Evolutionary conservation across 192 early-diverging fungal genomes (phyloP).

Genomic region (Coemansia sp.): DNA sequence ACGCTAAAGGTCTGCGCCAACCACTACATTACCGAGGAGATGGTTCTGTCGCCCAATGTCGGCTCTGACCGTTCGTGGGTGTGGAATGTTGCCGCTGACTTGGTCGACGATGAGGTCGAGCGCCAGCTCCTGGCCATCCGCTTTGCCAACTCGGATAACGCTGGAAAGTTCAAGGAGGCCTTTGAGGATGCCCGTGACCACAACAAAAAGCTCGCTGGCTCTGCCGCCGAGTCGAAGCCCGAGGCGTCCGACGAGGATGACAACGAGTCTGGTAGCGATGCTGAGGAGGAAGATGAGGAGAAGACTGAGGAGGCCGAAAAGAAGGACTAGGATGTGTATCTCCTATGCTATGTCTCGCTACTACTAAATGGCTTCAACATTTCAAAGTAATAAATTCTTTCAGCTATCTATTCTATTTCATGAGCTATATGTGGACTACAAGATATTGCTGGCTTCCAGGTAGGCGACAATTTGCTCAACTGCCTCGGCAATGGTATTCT

Average conservation of each 20-base stretch:
- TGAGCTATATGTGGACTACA: slow-evolving; percentile 7
- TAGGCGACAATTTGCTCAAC: slow-evolving; percentile 44
- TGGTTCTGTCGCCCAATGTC: slow-evolving; percentile 91
- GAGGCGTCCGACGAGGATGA: slow-evolving; percentile 40
- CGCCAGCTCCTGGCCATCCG: slow-evolving; percentile 92
- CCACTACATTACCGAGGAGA: slow-evolving; percentile 87
- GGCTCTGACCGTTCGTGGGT: slow-evolving; percentile 99
- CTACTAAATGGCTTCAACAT: neutral
- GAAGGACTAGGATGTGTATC: slow-evolving; percentile 19
- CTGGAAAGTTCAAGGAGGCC: slow-evolving; percentile 87
- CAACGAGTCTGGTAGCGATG: slow-evolving; percentile 38
- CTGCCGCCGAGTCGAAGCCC: slow-evolving; percentile 22
- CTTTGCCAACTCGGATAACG: slow-evolving; percentile 95
- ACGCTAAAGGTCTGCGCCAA: slow-evolving; percentile 99
- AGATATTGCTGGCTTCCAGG: slow-evolving; percentile 26
- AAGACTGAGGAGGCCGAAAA: slow-evolving; percentile 16
- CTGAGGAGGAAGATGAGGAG: slow-evolving; percentile 15
- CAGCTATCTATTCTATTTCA: neutral
- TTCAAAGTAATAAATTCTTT: neutral
- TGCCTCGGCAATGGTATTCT: slow-evolving; percentile 62
- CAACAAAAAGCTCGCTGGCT: slow-evolving; percentile 36
- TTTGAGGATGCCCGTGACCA: slow-evolving; percentile 73
- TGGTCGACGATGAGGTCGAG: slow-evolving; percentile 85
- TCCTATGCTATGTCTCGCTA: neutral
- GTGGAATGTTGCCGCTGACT: slow-evolving; percentile 87